A percentile compares a stretch with the other conserved stretches of the same genome.
Conservation (phyloP, 805 yeast species). For the Torulaspora gathmanii region DNA sequence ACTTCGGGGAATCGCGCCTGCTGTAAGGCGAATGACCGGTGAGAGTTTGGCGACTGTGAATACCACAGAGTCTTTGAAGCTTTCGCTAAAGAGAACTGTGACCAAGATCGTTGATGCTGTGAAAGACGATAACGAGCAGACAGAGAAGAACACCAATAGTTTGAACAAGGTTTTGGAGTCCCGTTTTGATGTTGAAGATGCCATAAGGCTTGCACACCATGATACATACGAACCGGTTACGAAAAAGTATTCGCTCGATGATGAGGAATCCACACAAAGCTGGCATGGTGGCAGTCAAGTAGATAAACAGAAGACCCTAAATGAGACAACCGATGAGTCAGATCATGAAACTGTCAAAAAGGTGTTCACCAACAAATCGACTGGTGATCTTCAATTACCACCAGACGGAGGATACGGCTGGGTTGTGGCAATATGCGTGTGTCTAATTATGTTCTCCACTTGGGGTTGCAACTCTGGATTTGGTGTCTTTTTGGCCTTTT, state of each 20-base stretch:
- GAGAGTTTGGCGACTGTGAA: neutral
- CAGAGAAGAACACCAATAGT: constrained; percentile 11
- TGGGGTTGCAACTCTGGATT: constrained; percentile 73
- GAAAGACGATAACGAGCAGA: constrained; percentile 25
- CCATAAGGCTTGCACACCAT: constrained; percentile 24
- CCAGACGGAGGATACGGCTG: constrained; percentile 72
- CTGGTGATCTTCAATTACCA: constrained; percentile 37
- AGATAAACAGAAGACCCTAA: neutral
- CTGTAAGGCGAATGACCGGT: neutral
- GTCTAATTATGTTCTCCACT: constrained; percentile 50
- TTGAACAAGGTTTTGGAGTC: constrained; percentile 21
- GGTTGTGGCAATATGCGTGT: constrained; percentile 52
- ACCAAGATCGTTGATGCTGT: constrained; percentile 22
- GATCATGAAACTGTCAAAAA: constrained; percentile 22
- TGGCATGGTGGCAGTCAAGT: neutral
- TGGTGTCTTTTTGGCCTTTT: constrained; percentile 58
- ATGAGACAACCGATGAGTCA: constrained; percentile 5
- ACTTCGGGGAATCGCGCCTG: neutral
- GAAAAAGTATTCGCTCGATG: neutral
- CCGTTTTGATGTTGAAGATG: constrained; percentile 33
- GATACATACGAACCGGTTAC: neutral
- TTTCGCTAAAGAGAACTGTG: constrained; percentile 13
- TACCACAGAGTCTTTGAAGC: constrained; percentile 3
- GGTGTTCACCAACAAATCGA: constrained; percentile 36
- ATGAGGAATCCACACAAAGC: constrained; percentile 5